Evolutionary conservation across 371 early-diverging fungal species (phyloP).

Genomic region (Basidiobolus heterosporus): DNA sequence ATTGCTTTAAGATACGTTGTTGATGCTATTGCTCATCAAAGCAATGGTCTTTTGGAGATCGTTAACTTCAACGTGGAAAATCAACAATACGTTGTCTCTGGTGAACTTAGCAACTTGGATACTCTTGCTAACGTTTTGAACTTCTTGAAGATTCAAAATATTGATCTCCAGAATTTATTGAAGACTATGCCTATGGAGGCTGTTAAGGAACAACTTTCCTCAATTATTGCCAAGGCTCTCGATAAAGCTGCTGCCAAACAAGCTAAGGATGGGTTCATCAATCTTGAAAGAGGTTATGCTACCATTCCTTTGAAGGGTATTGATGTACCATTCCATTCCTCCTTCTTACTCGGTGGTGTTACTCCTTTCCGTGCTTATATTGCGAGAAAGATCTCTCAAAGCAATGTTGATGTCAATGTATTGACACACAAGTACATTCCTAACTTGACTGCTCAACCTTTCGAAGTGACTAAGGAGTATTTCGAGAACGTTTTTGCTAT

Average conservation of each 20-base stretch:
- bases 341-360: conserved; percentile 78
- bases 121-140: conserved; percentile 67
- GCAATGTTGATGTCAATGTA: conserved; percentile 57
- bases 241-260: conserved; percentile 50
- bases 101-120: conserved; percentile 66
- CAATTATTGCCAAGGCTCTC: conserved; percentile 61
- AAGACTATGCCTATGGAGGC: conserved; percentile 72
- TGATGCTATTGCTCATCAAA: conserved; percentile 58
- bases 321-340: conserved; percentile 94
- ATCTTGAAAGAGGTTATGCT: conserved; percentile 74
- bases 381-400: conserved; percentile 58
- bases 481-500: conserved; percentile 52
- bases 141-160: conserved; percentile 49
- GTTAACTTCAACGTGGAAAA: conserved; percentile 94
- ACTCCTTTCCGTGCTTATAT: conserved; percentile 82
- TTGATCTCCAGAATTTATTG: conserved; percentile 74
- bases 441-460: conserved; percentile 86
- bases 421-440: conserved; percentile 80
- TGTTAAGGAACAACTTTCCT: conserved; percentile 62
- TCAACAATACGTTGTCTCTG: conserved; percentile 91
- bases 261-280: conserved; percentile 33
- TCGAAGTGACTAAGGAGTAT: conserved; percentile 63
- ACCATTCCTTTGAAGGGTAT: conserved; percentile 86
- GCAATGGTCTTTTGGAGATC: conserved; percentile 73
- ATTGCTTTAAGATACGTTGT: conserved; percentile 70